Percentiles rank a stretch among this genome's conserved stretches.
Evolutionary conservation across 2,329 filamentous ascomycete genomes (phyloP).

Genomic region (Penicillium sumatraense): DNA sequence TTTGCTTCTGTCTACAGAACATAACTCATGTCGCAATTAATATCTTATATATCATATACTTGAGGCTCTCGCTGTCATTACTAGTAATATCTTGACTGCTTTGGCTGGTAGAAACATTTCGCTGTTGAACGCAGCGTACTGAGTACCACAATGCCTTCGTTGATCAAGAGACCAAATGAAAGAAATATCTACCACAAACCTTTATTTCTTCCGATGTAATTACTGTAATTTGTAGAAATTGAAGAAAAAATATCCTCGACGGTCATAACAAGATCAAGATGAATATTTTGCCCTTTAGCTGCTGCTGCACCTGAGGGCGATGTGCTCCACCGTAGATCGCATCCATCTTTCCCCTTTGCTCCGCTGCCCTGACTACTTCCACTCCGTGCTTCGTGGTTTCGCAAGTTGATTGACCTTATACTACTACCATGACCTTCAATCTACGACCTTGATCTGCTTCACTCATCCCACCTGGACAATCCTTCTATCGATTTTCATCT

Average conservation of each 20-base stretch:
- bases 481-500: not conserved
- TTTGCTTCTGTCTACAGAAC: not conserved
- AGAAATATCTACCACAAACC: too few relatives aligned
- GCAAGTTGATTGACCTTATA: not conserved
- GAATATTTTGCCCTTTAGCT: conserved; percentile 1
- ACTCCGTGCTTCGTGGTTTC: too few relatives aligned
- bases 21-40: too few relatives aligned
- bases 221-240: not conserved
- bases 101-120: too few relatives aligned
- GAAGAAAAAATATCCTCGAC: not conserved
- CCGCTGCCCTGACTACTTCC: too few relatives aligned
- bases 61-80: not conserved
- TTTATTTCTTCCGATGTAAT: too few relatives aligned
- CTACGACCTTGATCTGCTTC: not conserved
- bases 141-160: too few relatives aligned
- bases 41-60: too few relatives aligned
- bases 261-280: too few relatives aligned
- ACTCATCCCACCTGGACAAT: not conserved
- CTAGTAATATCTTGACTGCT: not conserved
- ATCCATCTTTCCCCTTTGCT: conserved; percentile 12
- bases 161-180: not conserved
- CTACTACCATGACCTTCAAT: conserved; percentile 3
- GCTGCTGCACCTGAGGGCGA: conserved; percentile 25
- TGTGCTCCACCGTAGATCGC: conserved; percentile 33
- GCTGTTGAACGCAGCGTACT: too few relatives aligned